A percentile compares a stretch with the other conserved stretches of the same genome.
Evolutionary conservation across 768 basidiomycete species (phyloP).

Genomic region (Boletellus ananiceps): DNA sequence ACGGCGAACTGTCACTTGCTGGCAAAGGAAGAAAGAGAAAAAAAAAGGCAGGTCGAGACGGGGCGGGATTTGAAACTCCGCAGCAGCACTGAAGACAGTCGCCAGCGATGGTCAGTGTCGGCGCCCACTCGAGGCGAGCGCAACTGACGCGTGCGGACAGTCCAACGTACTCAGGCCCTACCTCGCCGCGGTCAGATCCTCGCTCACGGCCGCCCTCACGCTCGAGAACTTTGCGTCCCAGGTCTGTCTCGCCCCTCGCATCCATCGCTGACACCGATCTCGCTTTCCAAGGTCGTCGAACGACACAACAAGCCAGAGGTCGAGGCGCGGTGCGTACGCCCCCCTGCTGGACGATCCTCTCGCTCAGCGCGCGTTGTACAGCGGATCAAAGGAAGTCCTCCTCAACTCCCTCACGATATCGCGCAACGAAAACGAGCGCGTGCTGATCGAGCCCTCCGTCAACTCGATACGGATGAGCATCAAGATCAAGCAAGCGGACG

Average conservation of each 20-base stretch:
- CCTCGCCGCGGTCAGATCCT: constrained; percentile 91
- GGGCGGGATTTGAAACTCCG: constrained; percentile 44
- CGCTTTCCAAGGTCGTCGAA: constrained; percentile 71
- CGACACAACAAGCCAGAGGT: constrained; percentile 97
- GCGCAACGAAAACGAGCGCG: constrained; percentile 95
- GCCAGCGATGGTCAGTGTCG: constrained; percentile 45
- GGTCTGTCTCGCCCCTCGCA: constrained; percentile 13
- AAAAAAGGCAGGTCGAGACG: too few species aligned
- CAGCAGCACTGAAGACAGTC: constrained; percentile 2
- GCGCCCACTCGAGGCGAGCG: not conserved
- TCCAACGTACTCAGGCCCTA: constrained; percentile 95
- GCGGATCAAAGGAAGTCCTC: constrained; percentile 89
- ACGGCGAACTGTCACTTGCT: constrained; percentile 8
- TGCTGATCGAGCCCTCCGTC: constrained; percentile 94
- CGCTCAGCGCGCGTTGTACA: constrained; percentile 26
- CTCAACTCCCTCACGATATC: constrained; percentile 93
- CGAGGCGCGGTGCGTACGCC: constrained; percentile 64
- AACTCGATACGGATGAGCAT: constrained; percentile 97
- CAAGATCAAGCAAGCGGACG: constrained; percentile 98
- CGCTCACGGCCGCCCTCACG: constrained; percentile 95
- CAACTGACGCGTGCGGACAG: constrained; percentile 38
- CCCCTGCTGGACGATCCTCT: not conserved
- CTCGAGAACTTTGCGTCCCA: constrained; percentile 98
- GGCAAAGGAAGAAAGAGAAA: constrained; percentile 3
- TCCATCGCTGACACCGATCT: constrained; percentile 4